Conservation (phyloP, 1,284 basidiomycete species). For the Cutaneotrichosporon cavernicola region DNA sequence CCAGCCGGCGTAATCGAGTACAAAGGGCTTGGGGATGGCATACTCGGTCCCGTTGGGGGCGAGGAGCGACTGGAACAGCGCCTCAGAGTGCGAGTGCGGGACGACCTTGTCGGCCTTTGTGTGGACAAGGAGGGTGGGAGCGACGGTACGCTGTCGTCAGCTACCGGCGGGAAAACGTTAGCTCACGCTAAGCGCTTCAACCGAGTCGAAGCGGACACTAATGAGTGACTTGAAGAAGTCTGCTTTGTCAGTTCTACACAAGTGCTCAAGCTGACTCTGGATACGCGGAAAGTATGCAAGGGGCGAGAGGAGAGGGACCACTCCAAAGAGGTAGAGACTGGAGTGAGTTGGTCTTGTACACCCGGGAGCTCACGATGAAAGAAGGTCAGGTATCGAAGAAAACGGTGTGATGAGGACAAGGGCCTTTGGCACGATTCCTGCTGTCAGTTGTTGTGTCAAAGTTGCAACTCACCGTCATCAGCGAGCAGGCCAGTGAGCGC, state of each 20-base stretch:
- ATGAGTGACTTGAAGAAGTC: constrained; percentile 34
- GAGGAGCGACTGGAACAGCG: constrained; percentile 65
- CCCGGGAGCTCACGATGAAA: constrained; percentile 33
- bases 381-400: constrained; percentile 41
- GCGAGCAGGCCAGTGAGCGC: constrained; percentile 42
- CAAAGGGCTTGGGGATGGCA: constrained; percentile 1
- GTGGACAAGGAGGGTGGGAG: constrained; percentile 73
- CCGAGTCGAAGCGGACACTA: constrained; percentile 38
- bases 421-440: constrained; percentile 40
- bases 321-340: constrained; percentile 41
- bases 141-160: constrained; percentile 59
- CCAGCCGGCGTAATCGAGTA: constrained; percentile 33
- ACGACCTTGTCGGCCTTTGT: constrained; percentile 79
- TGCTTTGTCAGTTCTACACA: constrained; percentile 16
- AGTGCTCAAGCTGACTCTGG: not conserved
- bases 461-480: constrained; percentile 34
- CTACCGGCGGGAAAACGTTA: accelerated
- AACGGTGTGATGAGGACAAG: constrained; percentile 48
- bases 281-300: constrained; percentile 20
- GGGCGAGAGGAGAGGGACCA: constrained; percentile 43
- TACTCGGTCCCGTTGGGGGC: constrained; percentile 11
- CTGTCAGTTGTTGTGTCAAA: not conserved
- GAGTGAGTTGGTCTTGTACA: not conserved
- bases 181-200: constrained; percentile 32
- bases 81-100: constrained; percentile 69